Base-by-base conservation (phyloP, 768 basidiomycete species). In the Lentinula edodes region DNA sequence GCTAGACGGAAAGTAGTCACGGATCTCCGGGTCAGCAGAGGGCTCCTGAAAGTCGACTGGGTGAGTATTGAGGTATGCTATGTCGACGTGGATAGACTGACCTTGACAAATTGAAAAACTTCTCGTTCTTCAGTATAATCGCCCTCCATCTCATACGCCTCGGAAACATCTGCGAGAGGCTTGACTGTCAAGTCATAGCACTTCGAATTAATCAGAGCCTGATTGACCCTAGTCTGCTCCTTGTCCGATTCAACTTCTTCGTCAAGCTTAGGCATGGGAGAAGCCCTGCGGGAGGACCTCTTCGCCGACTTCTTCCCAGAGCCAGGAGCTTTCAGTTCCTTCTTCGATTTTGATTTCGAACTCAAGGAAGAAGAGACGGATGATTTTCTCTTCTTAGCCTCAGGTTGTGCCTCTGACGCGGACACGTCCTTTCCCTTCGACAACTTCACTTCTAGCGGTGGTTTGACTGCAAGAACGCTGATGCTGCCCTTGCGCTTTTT, bases 141-240 rank as follows among this genome's bases (percentile, higher is more conserved):
- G n/a, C 16, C 32, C 20, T 50, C 35, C 10, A 3, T 6, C 10
- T 86, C 86, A 68, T 88, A 90, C 0, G 90, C 90, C 63, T 81
- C 77, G 45, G 79, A 87, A 52, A 92, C 85, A 71, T 92, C 90
- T 41, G 90, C 90, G 65, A 92, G 72, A 48, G 90, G 90, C 67
- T 82, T 76, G 65, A 92, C 90, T 5, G 90, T 92, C 65, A 91
- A 70, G 67, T 90, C 90, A 68, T 91, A 90, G 73, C 90, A 91
- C 54, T 82, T 82, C n/a, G 90, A 83, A 66, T 90, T 85, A 57
- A 88, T 84, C 45, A 77, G 73, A 3, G 77, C 78, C 68, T 90
- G 87, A 15, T 77, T 69, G 41, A 79, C 63, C 16, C 69, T 71
- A 23, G 70, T 69, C 58, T 62, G 62, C 64, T 73, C 67, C 23